phyloP scores from a whole-genome alignment of 2,329 filamentous ascomycete species.

The Tolypocladium ophioglossoides region DNA sequence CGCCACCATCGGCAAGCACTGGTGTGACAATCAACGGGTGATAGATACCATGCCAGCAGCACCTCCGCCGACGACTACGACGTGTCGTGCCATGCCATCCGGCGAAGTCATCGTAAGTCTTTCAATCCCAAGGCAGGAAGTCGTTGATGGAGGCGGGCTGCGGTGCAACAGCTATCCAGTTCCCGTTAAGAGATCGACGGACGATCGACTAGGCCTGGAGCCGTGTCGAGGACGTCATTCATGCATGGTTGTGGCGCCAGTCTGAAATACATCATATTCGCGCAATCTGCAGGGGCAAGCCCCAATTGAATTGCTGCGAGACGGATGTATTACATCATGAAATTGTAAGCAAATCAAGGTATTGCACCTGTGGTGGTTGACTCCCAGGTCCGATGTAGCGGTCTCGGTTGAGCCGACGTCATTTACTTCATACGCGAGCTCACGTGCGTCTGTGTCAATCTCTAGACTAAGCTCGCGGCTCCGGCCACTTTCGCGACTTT shows the following conservation, averaged over 20 bases:
- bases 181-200: not conserved
- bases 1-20: not conserved
- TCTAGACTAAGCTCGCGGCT: not conserved
- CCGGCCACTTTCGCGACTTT: not conserved
- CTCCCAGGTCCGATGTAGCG: not conserved
- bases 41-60: slow-evolving; percentile 46
- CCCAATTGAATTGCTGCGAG: not conserved
- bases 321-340: not conserved
- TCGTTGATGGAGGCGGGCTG: not conserved
- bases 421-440: slow-evolving; percentile 6
- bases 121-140: not conserved
- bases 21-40: not conserved
- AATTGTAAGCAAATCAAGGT: not conserved
- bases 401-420: not conserved
- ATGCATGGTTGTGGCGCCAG: slow-evolving; percentile 1
- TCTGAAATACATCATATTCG: not conserved
- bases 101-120: slow-evolving; percentile 1
- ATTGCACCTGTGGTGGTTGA: not conserved
- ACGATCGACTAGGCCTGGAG: not conserved
- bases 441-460: slow-evolving; percentile 17
- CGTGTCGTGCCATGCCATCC: slow-evolving; percentile 26
- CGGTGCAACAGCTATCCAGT: not conserved
- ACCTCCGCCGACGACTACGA: slow-evolving; percentile 51
- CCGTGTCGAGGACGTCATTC: slow-evolving; percentile 9
- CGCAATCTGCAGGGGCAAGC: not conserved